A percentile compares a stretch with the other conserved stretches of the same genome.
These are phyloP conservation scores for Lycium ferocissimum DNA, from an alignment of 257 asterid species.

Conservation along the genomic window DNA sequence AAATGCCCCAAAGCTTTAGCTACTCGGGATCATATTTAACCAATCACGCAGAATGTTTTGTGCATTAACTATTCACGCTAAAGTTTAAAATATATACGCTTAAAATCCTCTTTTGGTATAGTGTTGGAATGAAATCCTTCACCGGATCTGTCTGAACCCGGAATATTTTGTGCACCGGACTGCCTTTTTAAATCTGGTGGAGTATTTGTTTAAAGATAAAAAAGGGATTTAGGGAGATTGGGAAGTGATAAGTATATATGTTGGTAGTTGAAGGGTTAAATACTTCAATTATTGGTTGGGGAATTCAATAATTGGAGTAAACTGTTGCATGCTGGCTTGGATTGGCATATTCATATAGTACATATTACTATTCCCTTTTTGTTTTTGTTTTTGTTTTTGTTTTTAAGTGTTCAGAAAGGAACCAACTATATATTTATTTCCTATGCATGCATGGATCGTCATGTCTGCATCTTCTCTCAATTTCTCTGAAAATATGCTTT, in stretches of 20 bases:
- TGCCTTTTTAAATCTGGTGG: background rate
- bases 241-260: background rate
- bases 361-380: too few species aligned
- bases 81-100: too few species aligned
- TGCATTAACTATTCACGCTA: too few species aligned
- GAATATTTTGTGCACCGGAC: too few species aligned
- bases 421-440: background rate
- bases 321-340: slow-evolving; percentile 23
- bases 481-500: background rate
- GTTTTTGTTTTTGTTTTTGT: background rate
- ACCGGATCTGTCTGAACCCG: too few species aligned
- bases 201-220: background rate
- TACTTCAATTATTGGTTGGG: slow-evolving; percentile 32
- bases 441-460: slow-evolving; percentile 28
- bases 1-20: too few species aligned
- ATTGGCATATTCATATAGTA: background rate
- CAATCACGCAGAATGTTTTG: too few species aligned
- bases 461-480: background rate
- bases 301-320: slow-evolving; percentile 30
- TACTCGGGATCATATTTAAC: too few species aligned
- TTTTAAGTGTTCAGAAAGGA: background rate
- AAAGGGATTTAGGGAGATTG: background rate
- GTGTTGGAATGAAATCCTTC: too few species aligned
- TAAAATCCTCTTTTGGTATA: too few species aligned
- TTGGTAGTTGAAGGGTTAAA: slow-evolving; percentile 31